A percentile compares a stretch with the other conserved stretches of the same genome.
Evolutionary conservation across 1,284 basidiomycete species (phyloP).

Genomic region (Lignosus rhinocerotis): DNA sequence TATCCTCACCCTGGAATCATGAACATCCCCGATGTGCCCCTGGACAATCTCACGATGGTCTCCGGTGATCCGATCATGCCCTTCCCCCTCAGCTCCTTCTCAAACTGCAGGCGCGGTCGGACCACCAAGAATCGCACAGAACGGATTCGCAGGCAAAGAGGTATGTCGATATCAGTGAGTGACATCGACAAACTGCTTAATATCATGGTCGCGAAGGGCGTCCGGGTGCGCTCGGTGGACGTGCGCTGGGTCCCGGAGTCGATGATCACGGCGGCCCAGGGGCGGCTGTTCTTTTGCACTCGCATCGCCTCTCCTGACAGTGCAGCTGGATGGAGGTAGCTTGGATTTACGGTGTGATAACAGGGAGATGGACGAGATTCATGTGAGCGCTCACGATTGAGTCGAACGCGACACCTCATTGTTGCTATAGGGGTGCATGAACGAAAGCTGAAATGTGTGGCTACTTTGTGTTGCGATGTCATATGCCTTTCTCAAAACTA

Average conservation of each 20-base stretch:
- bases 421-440: no score
- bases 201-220: slow-evolving; percentile 27
- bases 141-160: slow-evolving; percentile 38
- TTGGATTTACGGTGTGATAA: not conserved
- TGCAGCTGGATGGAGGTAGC: slow-evolving; percentile 1
- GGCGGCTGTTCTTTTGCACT: slow-evolving; percentile 7
- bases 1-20: slow-evolving; percentile 45
- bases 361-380: no score
- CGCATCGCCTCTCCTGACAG: not conserved
- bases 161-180: slow-evolving; percentile 39
- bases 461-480: no score
- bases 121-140: slow-evolving; percentile 39
- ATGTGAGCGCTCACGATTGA: no score
- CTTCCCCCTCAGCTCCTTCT: slow-evolving; percentile 42
- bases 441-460: no score
- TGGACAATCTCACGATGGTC: slow-evolving; percentile 25
- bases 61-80: slow-evolving; percentile 42
- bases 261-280: slow-evolving; percentile 4
- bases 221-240: slow-evolving; percentile 4
- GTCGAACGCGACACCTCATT: no score
- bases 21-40: slow-evolving; percentile 42
- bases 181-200: slow-evolving; percentile 45
- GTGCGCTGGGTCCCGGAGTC: slow-evolving; percentile 14
- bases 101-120: slow-evolving; percentile 51
- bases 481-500: no score